A percentile compares a stretch with the other conserved stretches of the same genome.
Conservation (phyloP, 208 protist species). For the Leishmania major region DNA sequence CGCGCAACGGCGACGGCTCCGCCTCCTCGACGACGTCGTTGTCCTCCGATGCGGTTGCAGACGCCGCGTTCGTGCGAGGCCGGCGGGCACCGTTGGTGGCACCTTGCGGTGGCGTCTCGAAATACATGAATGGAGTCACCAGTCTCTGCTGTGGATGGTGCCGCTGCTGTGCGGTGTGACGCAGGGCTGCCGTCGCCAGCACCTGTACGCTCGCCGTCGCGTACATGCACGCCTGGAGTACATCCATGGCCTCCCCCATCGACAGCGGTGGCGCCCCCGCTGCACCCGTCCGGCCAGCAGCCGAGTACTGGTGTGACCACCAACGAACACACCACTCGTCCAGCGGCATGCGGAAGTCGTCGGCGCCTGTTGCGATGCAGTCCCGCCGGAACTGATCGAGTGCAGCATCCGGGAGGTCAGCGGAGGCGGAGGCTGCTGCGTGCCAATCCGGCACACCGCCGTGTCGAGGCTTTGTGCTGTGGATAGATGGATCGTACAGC, state of each 20-base stretch:
- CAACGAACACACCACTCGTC: constrained; percentile 66
- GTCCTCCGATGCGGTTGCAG: not conserved
- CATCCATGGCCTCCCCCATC: constrained; percentile 24
- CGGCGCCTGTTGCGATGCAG: constrained; percentile 2
- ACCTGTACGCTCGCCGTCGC: constrained; percentile 1
- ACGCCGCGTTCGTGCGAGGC: not conserved
- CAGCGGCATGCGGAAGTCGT: constrained; percentile 23
- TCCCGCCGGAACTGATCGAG: not conserved
- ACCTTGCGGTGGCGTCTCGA: constrained; percentile 15
- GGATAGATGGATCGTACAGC: not conserved
- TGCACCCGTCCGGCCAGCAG: not conserved
- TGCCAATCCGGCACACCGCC: not conserved
- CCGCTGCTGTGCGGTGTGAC: not conserved
- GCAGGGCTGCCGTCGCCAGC: not conserved
- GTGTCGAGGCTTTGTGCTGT: not conserved
- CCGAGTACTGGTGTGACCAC: constrained; percentile 13
- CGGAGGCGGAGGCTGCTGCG: not conserved
- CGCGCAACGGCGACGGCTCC: not conserved
- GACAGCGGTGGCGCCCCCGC: constrained; percentile 7
- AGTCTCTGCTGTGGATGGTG: not conserved
- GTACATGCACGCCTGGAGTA: constrained; percentile 28
- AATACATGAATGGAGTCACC: constrained; percentile 1
- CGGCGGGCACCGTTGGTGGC: not conserved
- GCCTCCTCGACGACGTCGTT: not conserved
- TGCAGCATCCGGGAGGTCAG: not conserved